Evolutionary conservation across 2,329 filamentous ascomycete genomes (phyloP).

Genomic region (Calonectria pseudoreteaudii): DNA sequence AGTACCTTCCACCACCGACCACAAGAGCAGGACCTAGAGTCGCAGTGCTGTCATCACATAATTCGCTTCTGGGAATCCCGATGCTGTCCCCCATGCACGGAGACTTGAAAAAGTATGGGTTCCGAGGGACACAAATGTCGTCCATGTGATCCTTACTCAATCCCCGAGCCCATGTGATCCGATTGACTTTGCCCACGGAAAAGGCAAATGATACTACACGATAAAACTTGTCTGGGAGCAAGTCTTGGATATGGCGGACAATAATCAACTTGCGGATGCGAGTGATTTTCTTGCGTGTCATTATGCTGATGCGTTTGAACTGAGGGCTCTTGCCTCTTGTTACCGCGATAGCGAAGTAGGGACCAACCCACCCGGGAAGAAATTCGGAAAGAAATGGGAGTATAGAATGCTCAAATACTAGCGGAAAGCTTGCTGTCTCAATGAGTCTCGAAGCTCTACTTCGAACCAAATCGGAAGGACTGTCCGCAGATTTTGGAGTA

Average conservation of each 20-base stretch:
- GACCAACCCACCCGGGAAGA: slow-evolving; percentile 55
- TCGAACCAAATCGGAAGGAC: slow-evolving; percentile 45
- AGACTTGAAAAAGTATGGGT: slow-evolving; percentile 56
- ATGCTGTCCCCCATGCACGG: slow-evolving; percentile 61
- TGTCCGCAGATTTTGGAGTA: slow-evolving; percentile 46
- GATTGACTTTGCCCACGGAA: slow-evolving; percentile 51
- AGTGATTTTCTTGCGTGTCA: slow-evolving; percentile 50
- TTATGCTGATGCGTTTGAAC: slow-evolving; percentile 54
- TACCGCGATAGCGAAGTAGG: slow-evolving; percentile 54
- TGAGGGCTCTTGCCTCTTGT: slow-evolving; percentile 50
- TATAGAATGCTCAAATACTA: slow-evolving; percentile 57
- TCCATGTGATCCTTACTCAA: slow-evolving; percentile 52
- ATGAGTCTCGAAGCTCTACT: slow-evolving; percentile 43
- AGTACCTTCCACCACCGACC: slow-evolving; percentile 52
- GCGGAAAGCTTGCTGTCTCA: slow-evolving; percentile 52
- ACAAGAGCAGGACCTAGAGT: slow-evolving; percentile 56
- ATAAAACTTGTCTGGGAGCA: slow-evolving; percentile 51
- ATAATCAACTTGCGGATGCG: slow-evolving; percentile 54
- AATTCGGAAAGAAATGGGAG: slow-evolving; percentile 57
- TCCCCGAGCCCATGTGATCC: slow-evolving; percentile 55
- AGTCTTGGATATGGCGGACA: slow-evolving; percentile 54
- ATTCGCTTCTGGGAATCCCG: slow-evolving; percentile 47
- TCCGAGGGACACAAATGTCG: slow-evolving; percentile 54
- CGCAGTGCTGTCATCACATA: slow-evolving; percentile 51
- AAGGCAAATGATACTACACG: slow-evolving; percentile 51